A percentile compares a stretch with the other conserved stretches of the same genome.
phyloP scores from a whole-genome alignment of 2,329 filamentous ascomycete genomes.

The Alternaria sp. region DNA sequence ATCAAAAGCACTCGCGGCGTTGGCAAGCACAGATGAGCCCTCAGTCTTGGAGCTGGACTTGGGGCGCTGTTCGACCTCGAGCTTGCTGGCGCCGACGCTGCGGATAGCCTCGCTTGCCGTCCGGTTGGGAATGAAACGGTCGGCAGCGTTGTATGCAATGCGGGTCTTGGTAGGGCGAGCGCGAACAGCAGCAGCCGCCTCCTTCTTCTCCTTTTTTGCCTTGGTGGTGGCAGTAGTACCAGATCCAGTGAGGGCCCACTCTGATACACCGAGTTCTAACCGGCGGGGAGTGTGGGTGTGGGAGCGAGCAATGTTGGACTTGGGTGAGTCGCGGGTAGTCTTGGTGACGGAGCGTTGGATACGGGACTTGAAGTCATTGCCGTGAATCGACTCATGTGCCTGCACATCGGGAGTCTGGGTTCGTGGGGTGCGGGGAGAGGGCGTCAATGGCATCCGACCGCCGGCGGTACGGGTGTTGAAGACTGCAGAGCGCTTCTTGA shows the following conservation, averaged over 20 bases:
- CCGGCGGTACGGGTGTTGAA: conserved; percentile 93
- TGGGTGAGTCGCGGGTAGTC: conserved; percentile 81
- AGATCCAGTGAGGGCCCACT: conserved; percentile 89
- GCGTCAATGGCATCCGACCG: conserved; percentile 92
- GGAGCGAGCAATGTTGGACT: conserved; percentile 90
- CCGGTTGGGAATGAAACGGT: conserved; percentile 96
- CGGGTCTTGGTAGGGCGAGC: conserved; percentile 50
- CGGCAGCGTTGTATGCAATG: conserved; percentile 71
- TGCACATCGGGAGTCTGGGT: conserved; percentile 59
- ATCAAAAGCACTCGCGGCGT: conserved; percentile 72
- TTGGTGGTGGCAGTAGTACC: conserved; percentile 60
- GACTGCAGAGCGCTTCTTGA: conserved; percentile 93
- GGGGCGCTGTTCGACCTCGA: conserved; percentile 67
- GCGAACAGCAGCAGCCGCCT: conserved; percentile 37
- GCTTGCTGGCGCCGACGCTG: conserved; percentile 82
- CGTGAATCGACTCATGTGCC: conserved; percentile 73
- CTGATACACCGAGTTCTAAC: conserved; percentile 89
- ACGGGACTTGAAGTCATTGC: conserved; percentile 77
- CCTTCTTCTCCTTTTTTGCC: conserved; percentile 49
- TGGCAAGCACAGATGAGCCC: conserved; percentile 77
- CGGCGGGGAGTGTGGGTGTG: conserved; percentile 74
- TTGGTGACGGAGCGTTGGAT: conserved; percentile 75
- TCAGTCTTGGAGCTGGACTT: conserved; percentile 75
- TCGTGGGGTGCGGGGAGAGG: conserved; percentile 74
- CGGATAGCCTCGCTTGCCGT: conserved; percentile 86